Evolutionary conservation across 345 rosid species (phyloP).

Genomic region (Geranium rotundifolium): DNA sequence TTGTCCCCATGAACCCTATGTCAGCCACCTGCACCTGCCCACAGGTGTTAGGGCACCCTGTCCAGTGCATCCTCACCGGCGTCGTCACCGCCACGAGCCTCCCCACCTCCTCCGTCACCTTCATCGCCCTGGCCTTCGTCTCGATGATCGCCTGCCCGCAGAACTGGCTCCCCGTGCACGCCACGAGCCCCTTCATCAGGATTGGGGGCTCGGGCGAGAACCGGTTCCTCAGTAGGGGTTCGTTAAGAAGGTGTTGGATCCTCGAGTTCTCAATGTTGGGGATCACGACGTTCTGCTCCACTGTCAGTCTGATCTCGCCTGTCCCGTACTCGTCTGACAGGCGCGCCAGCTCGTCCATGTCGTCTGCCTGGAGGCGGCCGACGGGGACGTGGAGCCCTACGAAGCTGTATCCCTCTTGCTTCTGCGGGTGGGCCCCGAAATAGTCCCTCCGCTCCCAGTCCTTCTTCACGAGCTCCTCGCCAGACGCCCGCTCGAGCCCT

Average conservation of each 20-base stretch:
- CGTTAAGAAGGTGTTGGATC: constrained; percentile 54
- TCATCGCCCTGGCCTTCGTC: constrained; percentile 78
- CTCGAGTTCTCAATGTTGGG: constrained; percentile 70
- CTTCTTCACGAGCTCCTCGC: constrained; percentile 54
- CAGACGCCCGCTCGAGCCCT: constrained; percentile 55
- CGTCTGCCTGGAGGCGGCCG: constrained; percentile 82
- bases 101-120: constrained; percentile 77
- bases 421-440: constrained; percentile 78
- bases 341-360: constrained; percentile 78
- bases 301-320: constrained; percentile 80
- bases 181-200: constrained; percentile 75
- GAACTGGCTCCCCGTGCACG: constrained; percentile 91
- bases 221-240: constrained; percentile 37
- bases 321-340: constrained; percentile 71
- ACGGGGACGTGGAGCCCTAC: constrained; percentile 81
- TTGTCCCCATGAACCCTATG: constrained; percentile 93
- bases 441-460: constrained; percentile 80
- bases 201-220: constrained; percentile 74
- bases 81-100: constrained; percentile 50
- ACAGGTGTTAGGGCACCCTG: constrained; percentile 87
- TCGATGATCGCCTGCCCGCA: constrained; percentile 93
- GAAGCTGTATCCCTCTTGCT: constrained; percentile 73
- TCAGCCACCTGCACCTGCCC: constrained; percentile 95
- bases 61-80: constrained; percentile 92
- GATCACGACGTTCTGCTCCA: constrained; percentile 81